A percentile compares a stretch with the other conserved stretches of the same genome.
These are phyloP conservation scores for Monilinia fructicola DNA, from an alignment of 2,329 filamentous ascomycete genomes.

Conservation along the genomic window DNA sequence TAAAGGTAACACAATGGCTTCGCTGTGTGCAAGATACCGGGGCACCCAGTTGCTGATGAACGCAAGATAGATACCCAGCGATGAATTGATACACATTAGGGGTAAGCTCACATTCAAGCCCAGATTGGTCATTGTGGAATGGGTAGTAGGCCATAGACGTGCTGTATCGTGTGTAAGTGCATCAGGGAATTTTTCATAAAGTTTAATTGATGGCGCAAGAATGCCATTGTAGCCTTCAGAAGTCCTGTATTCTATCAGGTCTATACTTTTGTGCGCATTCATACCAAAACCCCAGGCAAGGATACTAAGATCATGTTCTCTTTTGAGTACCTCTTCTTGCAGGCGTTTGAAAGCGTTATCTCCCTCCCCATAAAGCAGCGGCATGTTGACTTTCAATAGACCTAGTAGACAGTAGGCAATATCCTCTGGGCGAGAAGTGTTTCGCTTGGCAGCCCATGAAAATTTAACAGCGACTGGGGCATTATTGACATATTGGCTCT, in stretches of 20 bases:
- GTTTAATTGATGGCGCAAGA: not conserved
- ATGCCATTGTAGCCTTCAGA: not conserved
- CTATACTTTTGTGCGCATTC: not conserved
- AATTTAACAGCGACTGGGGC: not conserved
- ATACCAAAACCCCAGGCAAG: slow-evolving; percentile 18
- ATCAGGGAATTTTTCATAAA: not conserved
- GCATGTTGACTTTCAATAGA: slow-evolving; percentile 12
- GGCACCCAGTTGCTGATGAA: not conserved
- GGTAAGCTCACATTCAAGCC: not conserved
- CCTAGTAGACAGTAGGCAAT: slow-evolving; percentile 19
- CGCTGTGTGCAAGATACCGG: not conserved
- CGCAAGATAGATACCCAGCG: slow-evolving; percentile 6
- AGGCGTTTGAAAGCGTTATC: not conserved
- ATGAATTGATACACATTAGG: not conserved
- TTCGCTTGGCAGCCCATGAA: slow-evolving; percentile 14
- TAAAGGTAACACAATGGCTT: not conserved
- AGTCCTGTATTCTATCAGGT: too few species aligned
- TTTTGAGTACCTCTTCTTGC: slow-evolving; percentile 18
- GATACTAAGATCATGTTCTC: slow-evolving; percentile 3
- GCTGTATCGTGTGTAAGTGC: not conserved
- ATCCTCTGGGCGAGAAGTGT: slow-evolving; percentile 14
- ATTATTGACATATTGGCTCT: not conserved
- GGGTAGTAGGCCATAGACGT: not conserved
- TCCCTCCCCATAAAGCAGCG: slow-evolving; percentile 5
- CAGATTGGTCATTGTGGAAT: slow-evolving; percentile 11